Evolutionary conservation across 331 rosid genomes (phyloP), one percentile per base, ranked within the genome.

Genomic region (Telfairia occidentalis): DNA sequence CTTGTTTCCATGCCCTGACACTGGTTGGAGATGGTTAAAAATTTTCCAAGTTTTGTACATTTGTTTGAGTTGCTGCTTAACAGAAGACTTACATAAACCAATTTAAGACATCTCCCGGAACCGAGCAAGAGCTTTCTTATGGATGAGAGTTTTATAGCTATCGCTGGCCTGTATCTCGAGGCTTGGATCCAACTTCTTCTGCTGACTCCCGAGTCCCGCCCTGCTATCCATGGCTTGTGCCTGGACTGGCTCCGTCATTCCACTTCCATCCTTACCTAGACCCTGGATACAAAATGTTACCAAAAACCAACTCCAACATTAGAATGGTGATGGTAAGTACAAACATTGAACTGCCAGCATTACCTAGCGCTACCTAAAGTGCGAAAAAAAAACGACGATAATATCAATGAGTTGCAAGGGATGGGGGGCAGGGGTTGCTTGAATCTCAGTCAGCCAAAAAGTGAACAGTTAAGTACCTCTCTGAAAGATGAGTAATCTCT

Each of bases 131-230:
- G 97, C 96, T 73, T 94, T 94, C 86, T 94, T 94, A 70, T 94
- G 98, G 81, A 91, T 90, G 64, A 95, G 92, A 37, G 90, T 95
- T 81, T 76, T 91, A 82, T 95, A 95, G 84, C 96, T 95, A 64
- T 95, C 97, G 28, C 97, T 96, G 4, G 96, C 92, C 85, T 90
- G 97, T 40, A 85, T 91, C 83, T 95, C 96, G 0, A 91, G 92
- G 80, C 84, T 84, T 7, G 93, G 96, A 77, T 95, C 98, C 80
- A 87, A 29, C 86, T 89, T 91, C 87, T 91, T 95, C 88, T 86
- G 95, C 85, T 84, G 93, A 81, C 97, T 91, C 77, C 98, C 98
- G 66, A 95, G 97, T 66, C 98, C 98, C 37, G 98, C 98, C 61
- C 98, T 85, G 77, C 84, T 81, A 58, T 91, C 97, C 76, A 82